Evolutionary conservation across 371 early-diverging fungal species (phyloP).

Genomic region (Hamiltosporidium tvaerminnensis): DNA sequence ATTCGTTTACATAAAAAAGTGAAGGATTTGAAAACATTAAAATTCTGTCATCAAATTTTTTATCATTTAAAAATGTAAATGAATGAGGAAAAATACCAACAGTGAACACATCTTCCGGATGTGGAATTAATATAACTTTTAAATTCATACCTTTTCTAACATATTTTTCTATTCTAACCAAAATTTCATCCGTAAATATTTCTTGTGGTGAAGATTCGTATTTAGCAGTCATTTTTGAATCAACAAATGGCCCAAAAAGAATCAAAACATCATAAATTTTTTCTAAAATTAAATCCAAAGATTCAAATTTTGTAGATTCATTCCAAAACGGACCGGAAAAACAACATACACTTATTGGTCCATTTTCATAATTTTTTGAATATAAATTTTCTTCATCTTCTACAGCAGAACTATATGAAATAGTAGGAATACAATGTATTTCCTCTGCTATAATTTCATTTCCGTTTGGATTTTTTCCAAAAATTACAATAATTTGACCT

Average conservation of each 20-base stretch:
- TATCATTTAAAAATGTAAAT: background rate
- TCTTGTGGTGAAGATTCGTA: background rate
- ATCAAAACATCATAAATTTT: conserved; percentile 17
- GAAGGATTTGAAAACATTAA: conserved; percentile 26
- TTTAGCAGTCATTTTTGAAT: background rate
- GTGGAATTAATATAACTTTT: conserved; percentile 30
- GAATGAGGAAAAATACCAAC: conserved; percentile 27
- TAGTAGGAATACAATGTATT: conserved; percentile 13
- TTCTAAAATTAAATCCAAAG: conserved; percentile 8
- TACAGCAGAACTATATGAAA: conserved; percentile 6
- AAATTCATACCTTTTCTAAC: conserved; percentile 1
- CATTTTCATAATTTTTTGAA: background rate
- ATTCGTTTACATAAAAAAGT: conserved; percentile 18
- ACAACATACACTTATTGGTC: background rate
- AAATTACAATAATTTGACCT: conserved; percentile 34
- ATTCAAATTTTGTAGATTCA: background rate
- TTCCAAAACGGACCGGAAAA: conserved; percentile 17
- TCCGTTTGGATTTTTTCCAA: conserved; percentile 24
- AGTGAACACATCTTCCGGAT: conserved; percentile 10
- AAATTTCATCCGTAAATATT: background rate
- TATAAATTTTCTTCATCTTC: background rate
- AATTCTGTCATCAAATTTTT: background rate
- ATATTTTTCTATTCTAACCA: conserved; percentile 8
- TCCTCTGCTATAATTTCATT: conserved; percentile 29
- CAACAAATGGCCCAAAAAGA: conserved; percentile 30